phyloP scores from a whole-genome alignment of 768 basidiomycete genomes.

The Dentipellis sp. region DNA sequence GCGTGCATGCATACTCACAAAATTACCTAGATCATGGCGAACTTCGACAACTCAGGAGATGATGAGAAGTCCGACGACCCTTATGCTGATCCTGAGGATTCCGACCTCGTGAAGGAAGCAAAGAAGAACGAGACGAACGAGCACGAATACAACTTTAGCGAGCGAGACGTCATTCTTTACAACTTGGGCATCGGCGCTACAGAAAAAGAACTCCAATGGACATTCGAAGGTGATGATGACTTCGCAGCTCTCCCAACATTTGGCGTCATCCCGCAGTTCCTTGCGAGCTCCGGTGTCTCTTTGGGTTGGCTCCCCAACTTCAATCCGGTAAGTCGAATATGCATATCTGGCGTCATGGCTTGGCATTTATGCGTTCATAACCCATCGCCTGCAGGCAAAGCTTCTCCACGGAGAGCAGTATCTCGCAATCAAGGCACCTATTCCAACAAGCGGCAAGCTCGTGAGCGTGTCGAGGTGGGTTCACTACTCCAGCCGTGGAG shows the following conservation, averaged over 20 bases:
- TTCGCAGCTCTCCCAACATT: constrained; percentile 89
- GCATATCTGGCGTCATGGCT: constrained; percentile 2
- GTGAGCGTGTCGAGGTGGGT: constrained; percentile 63
- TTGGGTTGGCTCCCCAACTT: constrained; percentile 92
- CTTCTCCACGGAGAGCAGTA: constrained; percentile 98
- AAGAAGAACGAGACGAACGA: constrained; percentile 53
- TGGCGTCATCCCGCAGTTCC: constrained; percentile 89
- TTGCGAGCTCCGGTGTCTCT: constrained; percentile 53
- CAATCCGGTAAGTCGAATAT: constrained; percentile 60
- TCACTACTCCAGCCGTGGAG: background rate
- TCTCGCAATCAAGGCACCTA: constrained; percentile 74
- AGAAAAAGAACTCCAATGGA: constrained; percentile 86
- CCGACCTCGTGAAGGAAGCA: constrained; percentile 70
- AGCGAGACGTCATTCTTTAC: constrained; percentile 90
- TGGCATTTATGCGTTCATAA: background rate
- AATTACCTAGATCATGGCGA: constrained; percentile 37
- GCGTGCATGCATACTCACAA: background rate
- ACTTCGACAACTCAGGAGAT: constrained; percentile 39
- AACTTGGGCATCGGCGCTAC: constrained; percentile 93
- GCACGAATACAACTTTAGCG: constrained; percentile 65
- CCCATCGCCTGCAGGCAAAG: constrained; percentile 52
- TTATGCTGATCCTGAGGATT: constrained; percentile 74
- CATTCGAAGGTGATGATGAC: constrained; percentile 80
- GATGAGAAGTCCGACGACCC: constrained; percentile 24
- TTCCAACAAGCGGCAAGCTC: constrained; percentile 78